These are phyloP conservation scores for Pseudogymnoascus sp. DNA, from an alignment of 2,329 filamentous ascomycete genomes.

Conservation along the genomic window DNA sequence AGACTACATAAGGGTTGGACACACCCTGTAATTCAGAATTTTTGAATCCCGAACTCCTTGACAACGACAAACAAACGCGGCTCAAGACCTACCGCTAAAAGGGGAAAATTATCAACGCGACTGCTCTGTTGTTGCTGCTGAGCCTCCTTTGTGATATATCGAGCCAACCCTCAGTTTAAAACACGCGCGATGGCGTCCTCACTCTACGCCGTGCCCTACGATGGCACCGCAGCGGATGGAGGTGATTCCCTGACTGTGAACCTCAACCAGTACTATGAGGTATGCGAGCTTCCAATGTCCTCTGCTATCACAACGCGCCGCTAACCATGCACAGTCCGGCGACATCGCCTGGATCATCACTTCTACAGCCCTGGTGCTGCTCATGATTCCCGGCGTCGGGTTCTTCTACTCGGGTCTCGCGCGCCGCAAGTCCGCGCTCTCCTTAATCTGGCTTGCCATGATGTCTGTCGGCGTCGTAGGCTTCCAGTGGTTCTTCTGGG, in stretches of 20 bases:
- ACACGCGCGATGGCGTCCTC: constrained; percentile 14
- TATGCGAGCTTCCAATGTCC: constrained; percentile 31
- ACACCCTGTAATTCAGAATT: background rate
- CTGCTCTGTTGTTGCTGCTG: background rate
- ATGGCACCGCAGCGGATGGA: constrained; percentile 47
- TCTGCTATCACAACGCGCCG: background rate
- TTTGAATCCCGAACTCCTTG: background rate
- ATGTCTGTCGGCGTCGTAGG: constrained; percentile 77
- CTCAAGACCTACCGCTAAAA: background rate
- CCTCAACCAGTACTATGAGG: constrained; percentile 79
- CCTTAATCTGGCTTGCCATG: constrained; percentile 81
- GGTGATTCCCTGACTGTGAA: constrained; percentile 55
- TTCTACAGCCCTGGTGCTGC: constrained; percentile 70
- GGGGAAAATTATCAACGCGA: background rate
- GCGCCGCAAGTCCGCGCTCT: constrained; percentile 79
- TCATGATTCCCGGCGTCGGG: constrained; percentile 87
- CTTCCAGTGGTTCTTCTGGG: constrained; percentile 74
- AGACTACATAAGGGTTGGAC: background rate
- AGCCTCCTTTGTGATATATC: background rate
- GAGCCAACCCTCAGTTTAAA: background rate
- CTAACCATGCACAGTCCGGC: constrained; percentile 47
- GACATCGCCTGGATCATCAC: constrained; percentile 82
- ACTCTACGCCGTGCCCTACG: constrained; percentile 35
- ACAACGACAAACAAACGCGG: background rate
- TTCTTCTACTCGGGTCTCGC: constrained; percentile 94